Conservation (phyloP, 805 yeast genomes). For the Ogataea philodendri region DNA sequence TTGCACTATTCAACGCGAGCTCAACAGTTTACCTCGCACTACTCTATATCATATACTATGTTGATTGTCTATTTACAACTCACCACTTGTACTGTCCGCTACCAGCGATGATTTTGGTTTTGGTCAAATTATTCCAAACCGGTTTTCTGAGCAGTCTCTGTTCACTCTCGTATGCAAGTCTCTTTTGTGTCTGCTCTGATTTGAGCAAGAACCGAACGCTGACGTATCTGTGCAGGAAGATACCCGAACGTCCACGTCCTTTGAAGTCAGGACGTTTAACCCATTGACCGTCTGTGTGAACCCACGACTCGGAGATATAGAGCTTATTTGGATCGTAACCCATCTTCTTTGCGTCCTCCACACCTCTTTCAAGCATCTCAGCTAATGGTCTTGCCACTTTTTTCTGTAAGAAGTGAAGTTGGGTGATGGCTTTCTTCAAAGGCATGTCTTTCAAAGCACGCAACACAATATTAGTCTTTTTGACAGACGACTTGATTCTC, state of each 20-base stretch:
- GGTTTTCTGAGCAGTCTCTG: conserved; percentile 47
- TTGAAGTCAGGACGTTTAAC: conserved; percentile 70
- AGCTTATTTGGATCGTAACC: conserved; percentile 59
- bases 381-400: conserved; percentile 77
- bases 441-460: conserved; percentile 72
- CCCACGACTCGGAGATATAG: conserved; percentile 82
- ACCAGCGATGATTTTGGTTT: conserved; percentile 46
- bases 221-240: conserved; percentile 69
- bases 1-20: too few species aligned
- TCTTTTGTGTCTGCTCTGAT: conserved; percentile 58
- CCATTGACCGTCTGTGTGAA: conserved; percentile 84
- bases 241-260: conserved; percentile 89
- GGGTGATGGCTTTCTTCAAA: conserved; percentile 80
- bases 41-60: too few species aligned
- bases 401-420: conserved; percentile 83
- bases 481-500: conserved; percentile 83
- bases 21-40: too few species aligned
- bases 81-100: conserved; percentile 59
- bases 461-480: conserved; percentile 78
- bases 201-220: conserved; percentile 79
- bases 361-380: conserved; percentile 67
- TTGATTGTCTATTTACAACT: conserved; percentile 19
- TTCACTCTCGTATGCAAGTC: conserved; percentile 59
- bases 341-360: conserved; percentile 62
- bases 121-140: conserved; percentile 39